phyloP scores from a whole-genome alignment of 2,329 filamentous ascomycete species.

The Dactylellina leptospora region DNA sequence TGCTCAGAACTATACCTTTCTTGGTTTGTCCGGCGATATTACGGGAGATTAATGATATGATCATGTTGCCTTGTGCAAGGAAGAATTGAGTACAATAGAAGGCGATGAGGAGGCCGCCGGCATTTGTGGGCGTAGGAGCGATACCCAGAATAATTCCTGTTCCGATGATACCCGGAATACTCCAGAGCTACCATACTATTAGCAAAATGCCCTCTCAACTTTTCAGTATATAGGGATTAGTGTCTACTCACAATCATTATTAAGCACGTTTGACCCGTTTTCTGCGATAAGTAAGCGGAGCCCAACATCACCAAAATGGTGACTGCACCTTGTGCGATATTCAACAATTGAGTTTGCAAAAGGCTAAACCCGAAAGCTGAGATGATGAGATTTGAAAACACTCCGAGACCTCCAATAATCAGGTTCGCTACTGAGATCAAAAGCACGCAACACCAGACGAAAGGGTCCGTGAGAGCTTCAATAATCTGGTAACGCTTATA shows the following conservation, averaged over 20 bases:
- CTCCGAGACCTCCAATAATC: constrained; percentile 76
- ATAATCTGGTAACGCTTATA: constrained; percentile 67
- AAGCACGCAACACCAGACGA: constrained; percentile 71
- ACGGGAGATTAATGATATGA: constrained; percentile 72
- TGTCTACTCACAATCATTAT: constrained; percentile 73
- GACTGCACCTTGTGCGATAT: constrained; percentile 78
- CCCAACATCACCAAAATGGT: constrained; percentile 75
- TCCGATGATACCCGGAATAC: constrained; percentile 74
- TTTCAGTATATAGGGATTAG: no score
- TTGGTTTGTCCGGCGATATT: constrained; percentile 79
- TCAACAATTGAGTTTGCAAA: constrained; percentile 75
- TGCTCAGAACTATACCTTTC: constrained; percentile 73
- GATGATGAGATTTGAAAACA: constrained; percentile 79
- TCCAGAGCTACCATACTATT: no score
- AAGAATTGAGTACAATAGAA: constrained; percentile 82
- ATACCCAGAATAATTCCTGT: constrained; percentile 78
- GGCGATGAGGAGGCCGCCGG: constrained; percentile 73
- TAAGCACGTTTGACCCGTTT: constrained; percentile 73
- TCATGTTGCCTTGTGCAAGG: constrained; percentile 75
- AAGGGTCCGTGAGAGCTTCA: constrained; percentile 71
- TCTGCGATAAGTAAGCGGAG: constrained; percentile 74
- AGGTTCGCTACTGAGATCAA: constrained; percentile 77
- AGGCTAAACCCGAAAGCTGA: constrained; percentile 72
- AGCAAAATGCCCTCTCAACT: no score
- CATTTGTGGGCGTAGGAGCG: constrained; percentile 69